Evolutionary conservation across 495 filamentous ascomycete species (phyloP), one percentile per base, ranked within the genome.

Genomic region (Cenococcum geophilum): DNA sequence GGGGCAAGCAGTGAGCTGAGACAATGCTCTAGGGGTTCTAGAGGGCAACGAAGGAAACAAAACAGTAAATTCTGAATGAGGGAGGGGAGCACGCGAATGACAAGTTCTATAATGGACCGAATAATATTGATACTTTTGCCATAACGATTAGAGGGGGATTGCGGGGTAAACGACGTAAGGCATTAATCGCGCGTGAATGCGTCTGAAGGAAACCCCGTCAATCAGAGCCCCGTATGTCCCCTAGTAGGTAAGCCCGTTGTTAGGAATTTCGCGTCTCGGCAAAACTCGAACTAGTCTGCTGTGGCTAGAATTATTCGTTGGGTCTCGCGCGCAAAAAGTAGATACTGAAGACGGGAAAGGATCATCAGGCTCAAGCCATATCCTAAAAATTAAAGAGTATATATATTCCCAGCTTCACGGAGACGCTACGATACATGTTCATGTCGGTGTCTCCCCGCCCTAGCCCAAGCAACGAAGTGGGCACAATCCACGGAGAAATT

Each of bases 171-270:
- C 27, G 27, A 32, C 27, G 27, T 32, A 16, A 25, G 14, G 49
- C 49, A 22, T 52, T 10, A 45, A 45, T 16, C 4, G 40, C 40
- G 49, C 49, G 25, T 20, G 21, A 52, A 52, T 32, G 21, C 49
- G 49, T 32, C 14, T 27, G 5, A 52, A 52, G 18, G 14, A 52
- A 32, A 52, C 16, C 16, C 49, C 49, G 49, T 52, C 49, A 52
- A 52, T 52, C 49, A 52, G 18, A 52, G 10, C 20, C 49, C 48
- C 14, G 48, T 4, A 18, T 18, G 27, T 32, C 27, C 27, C 27
- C 27, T 32, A 32, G 6, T 32, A 32, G 27, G 27, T 32, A 32
- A 32, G 27, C 27, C 27, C 27, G 27, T 32, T 32, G 2, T 32
- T 32, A 3, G 27, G 27, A 3, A 32, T 32, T 2, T 32, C 27